A percentile compares a stretch with the other conserved stretches of the same genome.
Conservation (phyloP, 441 rosid species). For the Populus hybrid region DNA sequence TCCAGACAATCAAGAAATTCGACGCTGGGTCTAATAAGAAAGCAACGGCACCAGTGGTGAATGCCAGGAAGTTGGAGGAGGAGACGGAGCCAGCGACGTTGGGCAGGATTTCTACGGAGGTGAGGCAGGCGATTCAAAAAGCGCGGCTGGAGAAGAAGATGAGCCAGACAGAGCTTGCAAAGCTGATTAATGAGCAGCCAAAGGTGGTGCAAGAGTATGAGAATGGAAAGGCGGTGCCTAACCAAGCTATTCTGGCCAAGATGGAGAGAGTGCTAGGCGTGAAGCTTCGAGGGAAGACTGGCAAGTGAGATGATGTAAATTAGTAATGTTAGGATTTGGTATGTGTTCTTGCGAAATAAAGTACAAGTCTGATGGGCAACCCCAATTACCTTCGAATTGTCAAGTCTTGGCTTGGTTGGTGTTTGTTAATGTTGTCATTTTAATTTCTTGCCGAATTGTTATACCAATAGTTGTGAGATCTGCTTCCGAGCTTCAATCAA, state of each 20-base stretch:
- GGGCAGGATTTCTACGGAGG: conserved; percentile 52
- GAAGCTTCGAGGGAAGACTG: conserved; percentile 62
- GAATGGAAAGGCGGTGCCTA: conserved; percentile 83
- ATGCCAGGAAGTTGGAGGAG: conserved; percentile 66
- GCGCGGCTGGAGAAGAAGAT: conserved; percentile 78
- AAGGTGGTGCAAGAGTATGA: conserved; percentile 91
- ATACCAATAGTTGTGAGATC: no score
- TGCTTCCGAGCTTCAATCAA: no score
- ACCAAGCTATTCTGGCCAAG: conserved; percentile 69
- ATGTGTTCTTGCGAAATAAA: background rate
- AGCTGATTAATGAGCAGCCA: conserved; percentile 70
- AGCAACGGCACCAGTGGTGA: conserved; percentile 35
- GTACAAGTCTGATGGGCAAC: no score
- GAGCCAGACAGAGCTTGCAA: conserved; percentile 78
- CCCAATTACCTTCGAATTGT: no score
- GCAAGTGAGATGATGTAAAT: conserved; percentile 28
- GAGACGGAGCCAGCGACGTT: conserved; percentile 62
- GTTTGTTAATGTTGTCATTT: no score
- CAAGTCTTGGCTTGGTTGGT: no score
- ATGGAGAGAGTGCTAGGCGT: conserved; percentile 83
- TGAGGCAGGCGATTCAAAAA: conserved; percentile 68
- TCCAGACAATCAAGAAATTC: conserved; percentile 64
- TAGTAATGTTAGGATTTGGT: background rate
- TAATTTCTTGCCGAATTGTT: no score
- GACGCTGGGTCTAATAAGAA: conserved; percentile 75